These are phyloP conservation scores for Phytophthora sp. DNA, from an alignment of 352 stramenopile genomes.

Conservation along the genomic window DNA sequence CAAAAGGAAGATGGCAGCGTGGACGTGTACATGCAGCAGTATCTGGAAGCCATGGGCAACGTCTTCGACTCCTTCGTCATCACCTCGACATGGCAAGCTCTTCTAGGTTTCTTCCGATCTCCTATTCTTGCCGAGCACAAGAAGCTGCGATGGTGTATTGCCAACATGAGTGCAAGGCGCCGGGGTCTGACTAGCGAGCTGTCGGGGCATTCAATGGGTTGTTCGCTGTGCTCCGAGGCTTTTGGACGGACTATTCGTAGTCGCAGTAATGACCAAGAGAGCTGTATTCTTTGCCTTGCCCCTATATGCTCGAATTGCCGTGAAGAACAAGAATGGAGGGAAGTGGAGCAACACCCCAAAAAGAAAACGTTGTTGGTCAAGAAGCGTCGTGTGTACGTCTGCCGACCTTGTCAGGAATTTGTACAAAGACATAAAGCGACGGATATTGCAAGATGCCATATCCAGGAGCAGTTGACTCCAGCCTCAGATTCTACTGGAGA, in stretches of 20 bases:
- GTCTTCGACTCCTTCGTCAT: constrained; percentile 39
- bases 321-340: constrained; percentile 30
- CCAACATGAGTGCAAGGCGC: constrained; percentile 31
- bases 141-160: constrained; percentile 44
- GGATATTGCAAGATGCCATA: constrained; percentile 27
- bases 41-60: constrained; percentile 36
- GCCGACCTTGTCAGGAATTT: constrained; percentile 35
- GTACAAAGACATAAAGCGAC: constrained; percentile 29
- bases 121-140: constrained; percentile 38
- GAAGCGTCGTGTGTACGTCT: constrained; percentile 31
- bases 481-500: constrained; percentile 27
- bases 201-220: constrained; percentile 24
- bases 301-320: constrained; percentile 36
- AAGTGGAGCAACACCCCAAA: constrained; percentile 24
- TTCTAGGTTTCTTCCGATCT: constrained; percentile 34
- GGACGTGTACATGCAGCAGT: constrained; percentile 45
- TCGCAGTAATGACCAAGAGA: constrained; percentile 29
- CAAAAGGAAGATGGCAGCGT: constrained; percentile 36
- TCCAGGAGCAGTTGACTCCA: constrained; percentile 29
- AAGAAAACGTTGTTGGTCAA: constrained; percentile 28
- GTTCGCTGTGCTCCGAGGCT: constrained; percentile 24
- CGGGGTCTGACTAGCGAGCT: constrained; percentile 24
- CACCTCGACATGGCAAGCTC: constrained; percentile 29
- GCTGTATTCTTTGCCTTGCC: constrained; percentile 34
- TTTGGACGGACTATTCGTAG: constrained; percentile 31